phyloP scores from a whole-genome alignment of 2,329 filamentous ascomycete genomes.

The Sporothrix brunneoviolacea region DNA sequence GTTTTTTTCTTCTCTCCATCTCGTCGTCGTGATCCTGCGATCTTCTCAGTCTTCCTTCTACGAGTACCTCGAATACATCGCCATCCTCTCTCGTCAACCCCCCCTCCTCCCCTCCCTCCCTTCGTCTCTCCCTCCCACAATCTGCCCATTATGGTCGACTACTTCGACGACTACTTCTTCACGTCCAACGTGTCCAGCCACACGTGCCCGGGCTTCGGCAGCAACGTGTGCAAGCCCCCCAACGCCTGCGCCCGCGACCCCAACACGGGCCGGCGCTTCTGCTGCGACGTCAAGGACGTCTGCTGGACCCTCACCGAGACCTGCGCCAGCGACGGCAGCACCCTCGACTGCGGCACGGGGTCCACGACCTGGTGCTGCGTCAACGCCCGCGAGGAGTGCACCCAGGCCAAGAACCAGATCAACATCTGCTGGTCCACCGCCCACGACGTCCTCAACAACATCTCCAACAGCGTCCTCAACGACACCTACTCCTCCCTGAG shows the following conservation, averaged over 20 bases:
- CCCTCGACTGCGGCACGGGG: constrained; percentile 16
- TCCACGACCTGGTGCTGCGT: constrained; percentile 17
- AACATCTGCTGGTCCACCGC: constrained; percentile 19
- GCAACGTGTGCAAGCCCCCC: constrained; percentile 13
- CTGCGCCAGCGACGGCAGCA: constrained; percentile 17
- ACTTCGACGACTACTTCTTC: constrained; percentile 18
- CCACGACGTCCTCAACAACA: constrained; percentile 17
- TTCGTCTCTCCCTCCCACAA: too few species aligned
- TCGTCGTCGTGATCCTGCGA: too few species aligned
- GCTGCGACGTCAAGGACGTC: constrained; percentile 15
- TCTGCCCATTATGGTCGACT: constrained; percentile 12
- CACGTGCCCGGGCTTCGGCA: constrained; percentile 15
- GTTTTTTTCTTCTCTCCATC: too few species aligned
- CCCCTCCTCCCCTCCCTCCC: too few species aligned
- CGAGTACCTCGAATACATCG: too few species aligned
- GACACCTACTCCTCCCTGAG: constrained; percentile 17
- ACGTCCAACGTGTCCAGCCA: constrained; percentile 14
- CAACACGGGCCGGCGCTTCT: constrained; percentile 17
- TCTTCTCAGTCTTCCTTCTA: too few species aligned
- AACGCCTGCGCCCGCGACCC: constrained; percentile 19
- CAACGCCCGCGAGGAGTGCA: constrained; percentile 15
- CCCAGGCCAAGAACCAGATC: constrained; percentile 13
- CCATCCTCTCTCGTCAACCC: too few species aligned
- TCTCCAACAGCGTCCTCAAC: constrained; percentile 13
- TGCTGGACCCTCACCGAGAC: constrained; percentile 15